phyloP scores from a whole-genome alignment of 1,284 basidiomycete genomes.

The Cryptococcus sp. region DNA sequence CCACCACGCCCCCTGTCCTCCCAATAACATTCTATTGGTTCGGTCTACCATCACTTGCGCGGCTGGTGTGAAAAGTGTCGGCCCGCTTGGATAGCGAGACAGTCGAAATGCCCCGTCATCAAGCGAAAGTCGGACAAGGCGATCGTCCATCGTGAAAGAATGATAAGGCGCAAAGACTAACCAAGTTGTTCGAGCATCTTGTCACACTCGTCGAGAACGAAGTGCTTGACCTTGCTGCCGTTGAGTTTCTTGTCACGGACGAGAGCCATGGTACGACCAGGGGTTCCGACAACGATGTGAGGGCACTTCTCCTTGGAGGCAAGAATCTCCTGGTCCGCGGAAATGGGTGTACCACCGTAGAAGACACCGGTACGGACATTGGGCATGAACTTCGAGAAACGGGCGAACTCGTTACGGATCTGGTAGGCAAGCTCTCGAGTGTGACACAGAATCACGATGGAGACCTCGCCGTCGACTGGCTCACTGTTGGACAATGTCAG shows the following conservation, averaged over 20 bases:
- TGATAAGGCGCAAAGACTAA: constrained; percentile 68
- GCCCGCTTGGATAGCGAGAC: constrained; percentile 24
- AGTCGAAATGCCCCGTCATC: constrained; percentile 36
- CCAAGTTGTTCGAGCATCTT: constrained; percentile 99
- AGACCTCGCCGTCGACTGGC: constrained; percentile 96
- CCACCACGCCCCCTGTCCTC: background rate
- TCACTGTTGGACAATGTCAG: constrained; percentile 56
- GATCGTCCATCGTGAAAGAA: constrained; percentile 34
- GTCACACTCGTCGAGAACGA: constrained; percentile 99
- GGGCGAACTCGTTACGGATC: constrained; percentile 99
- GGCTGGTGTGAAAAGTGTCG: background rate
- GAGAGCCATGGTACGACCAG: constrained; percentile 91
- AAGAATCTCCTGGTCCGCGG: constrained; percentile 90
- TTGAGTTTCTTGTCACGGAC: constrained; percentile 90
- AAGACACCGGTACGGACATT: constrained; percentile 96
- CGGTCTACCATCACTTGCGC: background rate
- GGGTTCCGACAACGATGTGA: constrained; percentile 97
- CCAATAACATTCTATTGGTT: background rate
- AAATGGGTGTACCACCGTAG: constrained; percentile 94
- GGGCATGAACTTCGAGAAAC: constrained; percentile 99
- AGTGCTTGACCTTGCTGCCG: constrained; percentile 94
- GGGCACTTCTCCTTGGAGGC: constrained; percentile 98
- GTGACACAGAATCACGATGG: constrained; percentile 97
- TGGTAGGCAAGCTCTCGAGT: constrained; percentile 99
- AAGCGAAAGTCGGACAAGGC: constrained; percentile 4